These are phyloP conservation scores for Begonia masoniana DNA, from an alignment of 306 rosid genomes.

Conservation along the genomic window DNA sequence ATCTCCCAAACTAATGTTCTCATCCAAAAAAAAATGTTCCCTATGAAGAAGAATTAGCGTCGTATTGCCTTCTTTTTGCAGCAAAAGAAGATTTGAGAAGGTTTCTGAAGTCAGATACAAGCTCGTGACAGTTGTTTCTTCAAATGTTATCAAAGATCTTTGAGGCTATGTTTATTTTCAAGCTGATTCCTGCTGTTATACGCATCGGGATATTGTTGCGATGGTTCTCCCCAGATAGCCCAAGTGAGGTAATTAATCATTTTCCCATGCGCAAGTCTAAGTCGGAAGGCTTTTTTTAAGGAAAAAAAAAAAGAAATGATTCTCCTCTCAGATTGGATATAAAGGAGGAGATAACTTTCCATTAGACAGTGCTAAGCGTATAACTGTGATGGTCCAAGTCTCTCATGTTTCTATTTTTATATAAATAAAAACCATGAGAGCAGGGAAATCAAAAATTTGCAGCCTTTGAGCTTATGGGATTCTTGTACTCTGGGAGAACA, in stretches of 20 bases:
- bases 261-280: neutral
- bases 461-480: slow-evolving; percentile 27
- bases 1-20: no score
- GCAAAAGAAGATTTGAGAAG: no score
- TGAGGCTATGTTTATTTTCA: no score
- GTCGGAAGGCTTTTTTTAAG: neutral
- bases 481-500: slow-evolving; percentile 28
- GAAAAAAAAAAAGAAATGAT: no score
- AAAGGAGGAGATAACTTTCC: slow-evolving; percentile 77
- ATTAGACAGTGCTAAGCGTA: slow-evolving; percentile 61
- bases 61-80: no score
- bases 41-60: no score
- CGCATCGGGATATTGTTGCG: slow-evolving; percentile 65
- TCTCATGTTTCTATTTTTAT: slow-evolving; percentile 55
- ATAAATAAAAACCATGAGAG: slow-evolving; percentile 24
- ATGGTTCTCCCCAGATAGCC: no score
- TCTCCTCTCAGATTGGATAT: slow-evolving; percentile 49
- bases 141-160: no score
- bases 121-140: no score
- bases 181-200: slow-evolving; percentile 81
- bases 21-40: no score
- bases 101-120: no score
- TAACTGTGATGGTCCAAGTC: slow-evolving; percentile 57
- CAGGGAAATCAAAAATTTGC: slow-evolving; percentile 13
- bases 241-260: slow-evolving; percentile 45